Conservation (phyloP, 2,329 filamentous ascomycete genomes). For the Zarea fungicola region DNA sequence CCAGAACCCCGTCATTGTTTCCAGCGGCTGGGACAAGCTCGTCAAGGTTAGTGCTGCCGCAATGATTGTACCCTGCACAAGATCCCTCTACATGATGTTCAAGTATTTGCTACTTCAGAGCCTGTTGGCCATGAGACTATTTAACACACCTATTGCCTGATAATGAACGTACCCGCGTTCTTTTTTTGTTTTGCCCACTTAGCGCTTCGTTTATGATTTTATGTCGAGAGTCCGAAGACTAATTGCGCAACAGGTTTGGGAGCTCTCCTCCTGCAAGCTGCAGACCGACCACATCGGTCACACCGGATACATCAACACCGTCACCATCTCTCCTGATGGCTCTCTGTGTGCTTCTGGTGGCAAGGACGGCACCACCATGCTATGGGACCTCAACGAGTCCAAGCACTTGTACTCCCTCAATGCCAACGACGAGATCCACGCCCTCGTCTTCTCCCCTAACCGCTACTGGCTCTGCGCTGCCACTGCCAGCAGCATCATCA, state of each 20-base stretch:
- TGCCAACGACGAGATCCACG: conserved; percentile 99
- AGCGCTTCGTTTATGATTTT: not conserved
- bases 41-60: conserved; percentile 78
- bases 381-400: conserved; percentile 99
- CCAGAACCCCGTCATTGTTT: conserved; percentile 99
- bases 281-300: conserved; percentile 99
- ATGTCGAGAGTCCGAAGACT: too few species aligned
- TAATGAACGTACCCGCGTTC: conserved; percentile 39
- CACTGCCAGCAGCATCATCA: conserved; percentile 96
- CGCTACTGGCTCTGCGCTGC: conserved; percentile 99
- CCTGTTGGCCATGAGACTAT: conserved; percentile 94
- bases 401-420: conserved; percentile 99
- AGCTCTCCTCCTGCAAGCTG: conserved; percentile 97
- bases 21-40: conserved; percentile 98
- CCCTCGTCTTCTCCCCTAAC: conserved; percentile 99
- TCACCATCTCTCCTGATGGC: conserved; percentile 99
- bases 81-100: conserved; percentile 72
- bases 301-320: conserved; percentile 99
- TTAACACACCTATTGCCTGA: conserved; percentile 80
- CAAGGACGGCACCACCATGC: conserved; percentile 99
- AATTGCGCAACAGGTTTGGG: conserved; percentile 72
- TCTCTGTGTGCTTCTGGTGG: conserved; percentile 98
- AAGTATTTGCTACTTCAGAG: conserved; percentile 99
- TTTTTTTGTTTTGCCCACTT: conserved; percentile 3
- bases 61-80: not conserved